Conservation (phyloP, 2,329 filamentous ascomycete species). For the Colletotrichum nymphaeae region DNA sequence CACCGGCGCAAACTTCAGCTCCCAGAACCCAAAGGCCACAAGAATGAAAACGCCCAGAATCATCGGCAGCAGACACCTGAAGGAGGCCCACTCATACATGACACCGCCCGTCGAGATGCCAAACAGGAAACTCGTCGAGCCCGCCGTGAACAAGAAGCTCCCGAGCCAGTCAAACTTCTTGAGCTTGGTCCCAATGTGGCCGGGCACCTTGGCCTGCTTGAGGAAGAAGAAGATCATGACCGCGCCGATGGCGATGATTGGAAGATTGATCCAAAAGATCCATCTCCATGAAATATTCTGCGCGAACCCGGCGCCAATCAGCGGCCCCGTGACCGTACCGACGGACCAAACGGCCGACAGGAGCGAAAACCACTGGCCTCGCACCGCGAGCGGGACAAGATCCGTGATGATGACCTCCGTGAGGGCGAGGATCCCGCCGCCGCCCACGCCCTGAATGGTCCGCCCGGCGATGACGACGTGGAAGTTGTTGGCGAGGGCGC, state of each 20-base stretch:
- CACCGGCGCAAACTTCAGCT: slow-evolving; percentile 60
- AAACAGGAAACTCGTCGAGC: slow-evolving; percentile 69
- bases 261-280: slow-evolving; percentile 75
- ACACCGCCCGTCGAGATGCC: slow-evolving; percentile 74
- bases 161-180: slow-evolving; percentile 73
- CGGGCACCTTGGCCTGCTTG: slow-evolving; percentile 38
- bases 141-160: slow-evolving; percentile 68
- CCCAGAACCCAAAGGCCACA: slow-evolving; percentile 64
- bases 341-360: slow-evolving; percentile 63
- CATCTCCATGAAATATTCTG: slow-evolving; percentile 67
- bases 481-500: slow-evolving; percentile 46
- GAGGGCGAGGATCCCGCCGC: slow-evolving; percentile 60
- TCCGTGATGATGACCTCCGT: slow-evolving; percentile 59
- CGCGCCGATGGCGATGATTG: slow-evolving; percentile 62
- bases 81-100: slow-evolving; percentile 73
- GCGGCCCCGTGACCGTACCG: slow-evolving; percentile 63
- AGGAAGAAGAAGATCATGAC: slow-evolving; percentile 63
- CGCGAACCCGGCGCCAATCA: slow-evolving; percentile 65
- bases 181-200: slow-evolving; percentile 36
- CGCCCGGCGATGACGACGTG: slow-evolving; percentile 58
- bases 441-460: slow-evolving; percentile 62
- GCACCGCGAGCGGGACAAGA: slow-evolving; percentile 54
- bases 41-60: slow-evolving; percentile 65
- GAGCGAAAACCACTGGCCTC: slow-evolving; percentile 53
- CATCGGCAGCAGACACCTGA: slow-evolving; percentile 71